Evolutionary conservation across 2,329 filamentous ascomycete species (phyloP), one percentile per base, ranked within the genome.

Genomic region (Endothia cerciana): DNA sequence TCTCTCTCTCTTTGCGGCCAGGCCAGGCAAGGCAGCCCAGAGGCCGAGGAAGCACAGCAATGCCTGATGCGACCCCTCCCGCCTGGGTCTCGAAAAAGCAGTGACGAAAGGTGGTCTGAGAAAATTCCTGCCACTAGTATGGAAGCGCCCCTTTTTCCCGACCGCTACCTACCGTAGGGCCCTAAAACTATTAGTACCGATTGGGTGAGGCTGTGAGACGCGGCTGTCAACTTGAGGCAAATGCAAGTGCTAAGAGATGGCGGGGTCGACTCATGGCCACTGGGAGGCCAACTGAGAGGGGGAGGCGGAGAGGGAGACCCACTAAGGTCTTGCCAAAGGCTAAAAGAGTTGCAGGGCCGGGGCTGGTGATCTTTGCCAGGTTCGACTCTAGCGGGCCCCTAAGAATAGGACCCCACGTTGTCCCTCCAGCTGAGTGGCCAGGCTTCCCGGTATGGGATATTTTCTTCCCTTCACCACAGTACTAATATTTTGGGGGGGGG

Each of bases 321-420:
- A 51, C 47, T 17, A 22, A 1, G 47, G 25, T 51, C 51, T 28
- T 55, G 28, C 51, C 28, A 19, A 15, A 15, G 19, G 13, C 28
- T 15, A 55, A 19, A 28, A 17, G 17, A 33, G 4, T 36, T 36
- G 36, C 55, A 58, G 36, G 55, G 33, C 36, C 25, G 36, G 36
- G 40, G 55, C 55, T 58, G 15, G 36, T 15, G 17, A 17, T 43
- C 41, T 43, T 43, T n/a, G n/a, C 19, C 41, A 33, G 28, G 30
- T 36, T 33, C 19, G n/a, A 33, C 28, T 36, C 19, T 55, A 58
- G 55, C 55, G 33, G 28, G 41, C 30, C 41, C n/a, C 63, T 40
- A 64, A 63, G 60, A 65, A 65, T 66, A 68, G 64, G 25, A 55
- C 40, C 45, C 57, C 63, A 53, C 57, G 57, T 53, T 65, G 33